These are phyloP conservation scores for Cystofilobasidium capitatum DNA, from an alignment of 768 basidiomycete species.

Conservation along the genomic window DNA sequence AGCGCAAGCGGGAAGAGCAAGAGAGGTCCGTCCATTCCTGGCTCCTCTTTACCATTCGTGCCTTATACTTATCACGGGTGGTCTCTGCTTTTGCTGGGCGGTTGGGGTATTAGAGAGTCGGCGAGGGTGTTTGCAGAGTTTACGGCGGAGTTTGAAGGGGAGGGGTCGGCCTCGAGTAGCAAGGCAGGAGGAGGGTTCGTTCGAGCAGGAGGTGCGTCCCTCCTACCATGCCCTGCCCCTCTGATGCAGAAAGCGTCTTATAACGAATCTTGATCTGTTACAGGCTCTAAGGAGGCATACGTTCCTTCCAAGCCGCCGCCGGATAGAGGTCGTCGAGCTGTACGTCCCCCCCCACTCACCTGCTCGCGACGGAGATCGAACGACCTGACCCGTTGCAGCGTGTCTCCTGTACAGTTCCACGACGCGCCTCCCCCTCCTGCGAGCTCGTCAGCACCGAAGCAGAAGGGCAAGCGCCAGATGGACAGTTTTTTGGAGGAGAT, in stretches of 20 bases:
- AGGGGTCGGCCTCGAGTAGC: constrained; percentile 24
- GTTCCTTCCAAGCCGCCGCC: constrained; percentile 26
- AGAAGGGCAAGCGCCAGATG: constrained; percentile 93
- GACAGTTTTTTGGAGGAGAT: constrained; percentile 93
- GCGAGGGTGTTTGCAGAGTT: constrained; percentile 39
- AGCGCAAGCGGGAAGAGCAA: constrained; percentile 59
- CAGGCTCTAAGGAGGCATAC: constrained; percentile 20
- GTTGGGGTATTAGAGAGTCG: constrained; percentile 19
- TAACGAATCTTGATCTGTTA: not conserved
- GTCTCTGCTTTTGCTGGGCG: not conserved
- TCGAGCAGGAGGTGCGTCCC: constrained; percentile 35
- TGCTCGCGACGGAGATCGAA: not conserved
- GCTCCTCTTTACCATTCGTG: constrained; percentile 25
- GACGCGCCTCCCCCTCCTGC: constrained; percentile 13
- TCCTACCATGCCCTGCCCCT: too few relatives aligned
- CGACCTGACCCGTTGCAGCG: constrained; percentile 26
- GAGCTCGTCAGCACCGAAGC: constrained; percentile 52
- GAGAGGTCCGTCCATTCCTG: constrained; percentile 28
- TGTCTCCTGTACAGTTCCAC: constrained; percentile 12
- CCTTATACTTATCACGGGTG: not conserved
- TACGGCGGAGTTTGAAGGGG: constrained; percentile 35
- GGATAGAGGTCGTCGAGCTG: not conserved
- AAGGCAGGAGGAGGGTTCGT: constrained; percentile 38
- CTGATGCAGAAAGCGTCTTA: too few relatives aligned
- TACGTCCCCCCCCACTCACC: not conserved